These are phyloP conservation scores for Stipa capillata DNA, from an alignment of 176 grass and related monocot genomes.

Conservation along the genomic window DNA sequence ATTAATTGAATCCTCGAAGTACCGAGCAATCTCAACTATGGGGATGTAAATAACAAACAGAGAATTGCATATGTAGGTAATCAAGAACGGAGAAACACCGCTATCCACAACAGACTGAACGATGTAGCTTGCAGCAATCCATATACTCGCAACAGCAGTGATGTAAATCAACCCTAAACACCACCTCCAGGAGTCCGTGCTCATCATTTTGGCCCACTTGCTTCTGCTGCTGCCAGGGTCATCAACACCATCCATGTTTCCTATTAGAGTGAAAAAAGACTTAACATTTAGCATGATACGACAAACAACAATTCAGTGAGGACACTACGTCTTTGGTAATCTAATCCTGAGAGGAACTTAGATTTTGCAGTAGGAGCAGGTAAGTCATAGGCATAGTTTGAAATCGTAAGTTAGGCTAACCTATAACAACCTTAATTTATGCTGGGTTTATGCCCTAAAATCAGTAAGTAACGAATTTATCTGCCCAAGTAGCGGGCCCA, in stretches of 20 bases:
- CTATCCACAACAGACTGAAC: constrained; percentile 94
- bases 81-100: constrained; percentile 92
- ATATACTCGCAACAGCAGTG: constrained; percentile 70
- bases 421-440: background rate
- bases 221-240: background rate
- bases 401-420: background rate
- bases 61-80: constrained; percentile 97
- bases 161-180: constrained; percentile 85
- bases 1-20: constrained; percentile 74
- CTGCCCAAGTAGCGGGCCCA: background rate
- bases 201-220: constrained; percentile 13
- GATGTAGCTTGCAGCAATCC: constrained; percentile 98
- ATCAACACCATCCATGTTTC: constrained; percentile 14
- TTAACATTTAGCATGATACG: background rate
- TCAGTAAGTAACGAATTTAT: background rate
- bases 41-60: constrained; percentile 92
- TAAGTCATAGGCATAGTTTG: background rate
- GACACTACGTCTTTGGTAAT: background rate
- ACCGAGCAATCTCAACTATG: constrained; percentile 69
- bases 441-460: background rate
- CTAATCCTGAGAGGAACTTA: background rate
- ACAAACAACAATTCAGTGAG: background rate
- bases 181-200: constrained; percentile 61
- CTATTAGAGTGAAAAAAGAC: background rate
- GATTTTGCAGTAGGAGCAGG: background rate